Conservation (phyloP, 768 basidiomycete genomes). For the Trametes maxima region DNA sequence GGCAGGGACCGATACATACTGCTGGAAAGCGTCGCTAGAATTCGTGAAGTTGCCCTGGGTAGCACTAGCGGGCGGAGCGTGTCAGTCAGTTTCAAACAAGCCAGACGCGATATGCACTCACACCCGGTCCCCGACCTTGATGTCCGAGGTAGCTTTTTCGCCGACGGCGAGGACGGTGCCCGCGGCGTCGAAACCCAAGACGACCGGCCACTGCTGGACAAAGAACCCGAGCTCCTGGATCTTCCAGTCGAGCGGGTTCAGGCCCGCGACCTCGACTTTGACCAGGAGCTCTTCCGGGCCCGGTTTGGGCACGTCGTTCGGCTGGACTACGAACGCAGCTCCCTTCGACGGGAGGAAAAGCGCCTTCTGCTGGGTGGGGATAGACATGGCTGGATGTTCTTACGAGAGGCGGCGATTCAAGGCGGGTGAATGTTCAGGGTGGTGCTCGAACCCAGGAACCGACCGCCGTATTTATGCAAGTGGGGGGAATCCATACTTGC, state of each 20-base stretch:
- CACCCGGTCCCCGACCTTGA: conserved; percentile 45
- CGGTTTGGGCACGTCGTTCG: not conserved
- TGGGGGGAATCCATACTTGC: no score
- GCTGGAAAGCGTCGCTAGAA: conserved; percentile 27
- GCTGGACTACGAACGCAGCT: not conserved
- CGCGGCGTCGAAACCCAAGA: conserved; percentile 28
- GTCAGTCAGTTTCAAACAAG: conserved; percentile 2
- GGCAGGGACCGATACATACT: conserved; percentile 31
- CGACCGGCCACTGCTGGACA: not conserved
- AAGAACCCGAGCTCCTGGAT: not conserved
- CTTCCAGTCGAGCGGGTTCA: conserved; percentile 4
- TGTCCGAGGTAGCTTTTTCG: conserved; percentile 34
- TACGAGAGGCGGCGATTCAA: no score
- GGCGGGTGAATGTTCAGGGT: no score
- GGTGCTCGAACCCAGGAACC: no score
- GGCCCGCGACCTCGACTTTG: not conserved
- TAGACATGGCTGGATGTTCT: not conserved
- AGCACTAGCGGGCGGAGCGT: not conserved
- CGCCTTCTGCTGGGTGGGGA: not conserved
- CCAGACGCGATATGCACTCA: conserved; percentile 16
- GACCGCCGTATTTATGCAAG: no score
- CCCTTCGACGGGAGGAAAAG: not conserved
- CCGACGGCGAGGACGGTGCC: conserved; percentile 45
- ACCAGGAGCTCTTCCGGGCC: not conserved
- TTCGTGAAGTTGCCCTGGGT: no score